Evolutionary conservation across 192 early-diverging fungal genomes (phyloP), one percentile per base, ranked within the genome.

Genomic region (Spinellus fusiger): DNA sequence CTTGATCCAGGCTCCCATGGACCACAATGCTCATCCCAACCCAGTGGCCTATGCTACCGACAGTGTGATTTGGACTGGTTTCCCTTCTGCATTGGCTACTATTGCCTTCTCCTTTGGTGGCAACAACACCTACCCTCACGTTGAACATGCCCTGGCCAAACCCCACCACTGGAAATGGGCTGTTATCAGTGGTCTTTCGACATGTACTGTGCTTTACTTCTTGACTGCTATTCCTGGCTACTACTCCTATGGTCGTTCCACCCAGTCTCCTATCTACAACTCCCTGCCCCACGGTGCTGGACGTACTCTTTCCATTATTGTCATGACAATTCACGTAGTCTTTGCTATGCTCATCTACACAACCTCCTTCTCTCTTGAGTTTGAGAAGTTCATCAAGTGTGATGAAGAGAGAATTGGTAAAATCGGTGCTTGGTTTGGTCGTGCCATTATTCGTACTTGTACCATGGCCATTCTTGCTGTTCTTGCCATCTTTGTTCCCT

Each of bases 21-120:
- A 87, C 20, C 35, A 75, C 58, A 48, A 59, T 15, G 66, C 80
- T 50, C 65, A 65, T 18, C 61, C 70, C 37, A 50, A 71, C 54
- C 59, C 15, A 32, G 73, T 66, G 8, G 76, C 71, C n/a, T 53
- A 66, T 27, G 34, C 54, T 15, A 80, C 82, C 62, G 52, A 69
- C 33, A 61, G 69, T 46, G 81, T 92, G 26, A 80, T 84, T 22
- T 83, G 83, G 51, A 74, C 79, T 25, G 86, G 81, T 63, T 79
- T 94, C 54, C 89, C 90, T 33, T 80, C 83, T 2, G 86, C 90
- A 6, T 58, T 94, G 4, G 88, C 89, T 3, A 89, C 89, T 0
- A 87, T 94, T 72, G 82, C 84, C 16, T 92, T 94, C 72, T 90
- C 89, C 57, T 94, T 86, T 62, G 80, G 86, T 20, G 91, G 90